Evolutionary conservation across 1,284 basidiomycete species (phyloP), one percentile per base, ranked within the genome.

Genomic region (Sporisorium sorghi): DNA sequence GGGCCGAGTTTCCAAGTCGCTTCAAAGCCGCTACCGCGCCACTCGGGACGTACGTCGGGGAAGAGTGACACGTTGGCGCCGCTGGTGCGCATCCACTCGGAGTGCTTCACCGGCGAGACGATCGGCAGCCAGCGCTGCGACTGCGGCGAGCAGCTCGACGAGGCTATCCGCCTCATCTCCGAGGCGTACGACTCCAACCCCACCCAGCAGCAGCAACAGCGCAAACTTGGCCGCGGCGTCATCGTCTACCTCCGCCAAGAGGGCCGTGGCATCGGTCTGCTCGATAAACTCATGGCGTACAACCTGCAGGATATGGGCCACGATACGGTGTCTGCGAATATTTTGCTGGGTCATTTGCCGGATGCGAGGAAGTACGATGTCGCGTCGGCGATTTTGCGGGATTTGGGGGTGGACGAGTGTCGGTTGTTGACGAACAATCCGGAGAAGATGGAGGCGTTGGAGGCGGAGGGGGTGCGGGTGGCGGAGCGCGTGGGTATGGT

Each of bases 81-180:
- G 0, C 89, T 99, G 55, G 91, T 99, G 33, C 90, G 97, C 23
- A 95, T 99, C 57, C 97, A 99, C 86, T 96, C 93, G 21, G 97
- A 99, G 85, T 99, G 97, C 85, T 99, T 95, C 86, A 99, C 97
- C 0, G 97, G 97, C 42, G 97, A 99, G 86, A 99, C 95, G 10
- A 91, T 98, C 65, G 97, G 97, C 11, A 96, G 93, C 83, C 95
- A 97, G 91, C 91, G 97, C 32, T 99, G 97, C 85, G 97, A 99
- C 85, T 99, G 97, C 82, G 97, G 97, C 19, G 95, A 99, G 85
- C 97, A 99, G 85, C 88, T 99, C 15, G 94, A 98, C 85, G 95
- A 98, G 85, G 94, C 97, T 26, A 91, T 99, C 76, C 90, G 94
- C 10, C 90, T 92, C 73, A 98, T 99, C 75, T 92, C 72, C 3